Evolutionary conservation across 768 basidiomycete genomes (phyloP), one percentile per base, ranked within the genome.

Genomic region (Tricholoma bakamatsutake): DNA sequence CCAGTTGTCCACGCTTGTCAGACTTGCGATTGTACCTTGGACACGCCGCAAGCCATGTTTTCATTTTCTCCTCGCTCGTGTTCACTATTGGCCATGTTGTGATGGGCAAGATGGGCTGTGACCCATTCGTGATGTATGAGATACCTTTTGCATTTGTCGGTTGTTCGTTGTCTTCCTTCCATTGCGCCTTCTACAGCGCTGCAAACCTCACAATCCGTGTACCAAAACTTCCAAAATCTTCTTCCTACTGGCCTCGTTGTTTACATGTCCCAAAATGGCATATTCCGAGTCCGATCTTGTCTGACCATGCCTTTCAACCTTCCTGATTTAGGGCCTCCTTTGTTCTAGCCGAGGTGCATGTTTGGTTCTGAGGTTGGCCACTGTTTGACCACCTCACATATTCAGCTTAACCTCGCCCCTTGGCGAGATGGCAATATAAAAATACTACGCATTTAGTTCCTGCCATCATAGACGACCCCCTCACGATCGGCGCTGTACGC

Each of bases 321-420:
- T 72, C 77, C 77, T 69, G 70, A 76, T 78, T 66, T 73, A 74
- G 78, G 69, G 61, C 65, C 66, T 70, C 76, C 75, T 75, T 80
- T 80, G 76, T 78, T 71, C 70, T 66, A 60, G 63, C 65, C 63
- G 69, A 71, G 71, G 72, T 72, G 72, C 73, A 73, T 67, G 65
- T 69, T 68, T 67, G 64, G 65, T 62, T 66, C 64, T 65, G 62
- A 64, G 64, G 65, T 65, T 66, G 66, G 63, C 65, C 62, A 69
- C 62, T 67, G 69, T 71, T 66, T 70, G 69, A 72, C 66, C 64
- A 65, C 66, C 21, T 62, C 59, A 59, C 59, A 69, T 69, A 69
- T 70, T 67, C 69, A 68, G 67, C 67, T 43, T 68, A 66, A 61
- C 71, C 67, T 71, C 68, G 64, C 72, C 71, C 72, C 67, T 71